Conservation (phyloP, 1,284 basidiomycete species). For the Peniophora sp. region DNA sequence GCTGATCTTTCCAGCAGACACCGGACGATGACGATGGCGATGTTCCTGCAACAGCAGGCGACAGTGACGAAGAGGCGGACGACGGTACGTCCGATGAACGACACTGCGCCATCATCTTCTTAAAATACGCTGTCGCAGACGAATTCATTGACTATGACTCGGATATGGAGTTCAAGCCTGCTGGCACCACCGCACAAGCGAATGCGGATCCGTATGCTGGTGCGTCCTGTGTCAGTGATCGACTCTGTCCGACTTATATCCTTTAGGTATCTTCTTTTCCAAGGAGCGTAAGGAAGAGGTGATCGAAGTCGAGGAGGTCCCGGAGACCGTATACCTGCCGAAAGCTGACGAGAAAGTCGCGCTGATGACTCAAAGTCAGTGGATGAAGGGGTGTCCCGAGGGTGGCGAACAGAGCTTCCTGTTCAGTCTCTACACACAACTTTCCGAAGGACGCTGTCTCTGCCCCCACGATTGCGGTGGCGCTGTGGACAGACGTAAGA, state of each 20-base stretch:
- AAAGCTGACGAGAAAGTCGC: constrained; percentile 42
- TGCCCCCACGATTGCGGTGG: constrained; percentile 73
- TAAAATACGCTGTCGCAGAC: constrained; percentile 22
- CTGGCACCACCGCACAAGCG: constrained; percentile 25
- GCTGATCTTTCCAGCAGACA: constrained; percentile 31
- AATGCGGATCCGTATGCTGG: constrained; percentile 84
- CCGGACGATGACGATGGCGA: constrained; percentile 43
- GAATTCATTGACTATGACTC: constrained; percentile 74
- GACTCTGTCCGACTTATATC: neutral
- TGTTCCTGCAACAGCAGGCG: constrained; percentile 22
- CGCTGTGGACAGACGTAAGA: constrained; percentile 48
- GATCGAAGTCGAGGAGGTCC: constrained; percentile 77
- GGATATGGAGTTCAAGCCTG: constrained; percentile 48
- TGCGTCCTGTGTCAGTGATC: constrained; percentile 18
- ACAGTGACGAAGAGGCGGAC: constrained; percentile 38
- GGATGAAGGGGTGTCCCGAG: constrained; percentile 95
- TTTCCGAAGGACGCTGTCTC: constrained; percentile 52
- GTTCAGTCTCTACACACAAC: constrained; percentile 73
- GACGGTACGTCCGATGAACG: constrained; percentile 4
- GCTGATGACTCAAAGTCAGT: constrained; percentile 81
- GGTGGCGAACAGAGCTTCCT: constrained; percentile 84
- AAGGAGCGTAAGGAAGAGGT: constrained; percentile 83
- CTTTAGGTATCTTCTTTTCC: constrained; percentile 80
- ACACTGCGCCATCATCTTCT: neutral
- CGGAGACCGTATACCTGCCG: constrained; percentile 44